Percentiles rank a stretch among this genome's conserved stretches.
Conservation (phyloP, 1,284 basidiomycete genomes). For the Jaminaea rosea region DNA sequence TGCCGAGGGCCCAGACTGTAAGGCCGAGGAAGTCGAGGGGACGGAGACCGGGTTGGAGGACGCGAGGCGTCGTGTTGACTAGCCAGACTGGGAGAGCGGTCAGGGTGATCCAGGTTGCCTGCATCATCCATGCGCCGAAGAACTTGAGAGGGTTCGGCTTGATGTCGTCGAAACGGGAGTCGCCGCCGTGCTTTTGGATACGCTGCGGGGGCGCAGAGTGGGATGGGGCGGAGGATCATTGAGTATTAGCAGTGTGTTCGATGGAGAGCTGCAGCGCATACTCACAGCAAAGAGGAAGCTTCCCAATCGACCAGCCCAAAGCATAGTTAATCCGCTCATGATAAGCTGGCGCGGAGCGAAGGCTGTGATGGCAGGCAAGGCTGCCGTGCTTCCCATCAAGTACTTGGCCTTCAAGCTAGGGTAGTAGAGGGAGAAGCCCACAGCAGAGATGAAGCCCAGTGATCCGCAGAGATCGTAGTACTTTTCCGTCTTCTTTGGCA, state of each 20-base stretch:
- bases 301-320: slow-evolving; percentile 62
- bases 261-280: no score
- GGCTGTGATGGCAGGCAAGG: slow-evolving; percentile 45
- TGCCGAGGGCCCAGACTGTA: slow-evolving; percentile 53
- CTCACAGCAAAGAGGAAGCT: slow-evolving; percentile 57
- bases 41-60: slow-evolving; percentile 56
- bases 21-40: slow-evolving; percentile 57
- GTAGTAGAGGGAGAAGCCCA: slow-evolving; percentile 54
- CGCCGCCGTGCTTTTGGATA: slow-evolving; percentile 53
- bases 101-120: slow-evolving; percentile 65
- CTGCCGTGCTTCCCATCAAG: slow-evolving; percentile 44
- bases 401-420: slow-evolving; percentile 54
- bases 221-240: background rate
- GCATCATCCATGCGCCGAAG: slow-evolving; percentile 61
- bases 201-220: slow-evolving; percentile 44
- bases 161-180: slow-evolving; percentile 63
- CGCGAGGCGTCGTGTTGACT: slow-evolving; percentile 58
- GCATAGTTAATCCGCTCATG: slow-evolving; percentile 53
- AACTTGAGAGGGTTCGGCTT: slow-evolving; percentile 60
- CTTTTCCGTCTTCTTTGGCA: slow-evolving; percentile 27
- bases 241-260: background rate
- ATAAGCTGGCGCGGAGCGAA: slow-evolving; percentile 61
- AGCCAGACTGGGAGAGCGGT: slow-evolving; percentile 54
- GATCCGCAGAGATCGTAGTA: slow-evolving; percentile 51
- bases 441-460: slow-evolving; percentile 61